These are phyloP conservation scores for Zygoascus bituminiphila DNA, from an alignment of 805 yeast genomes.

Conservation along the genomic window DNA sequence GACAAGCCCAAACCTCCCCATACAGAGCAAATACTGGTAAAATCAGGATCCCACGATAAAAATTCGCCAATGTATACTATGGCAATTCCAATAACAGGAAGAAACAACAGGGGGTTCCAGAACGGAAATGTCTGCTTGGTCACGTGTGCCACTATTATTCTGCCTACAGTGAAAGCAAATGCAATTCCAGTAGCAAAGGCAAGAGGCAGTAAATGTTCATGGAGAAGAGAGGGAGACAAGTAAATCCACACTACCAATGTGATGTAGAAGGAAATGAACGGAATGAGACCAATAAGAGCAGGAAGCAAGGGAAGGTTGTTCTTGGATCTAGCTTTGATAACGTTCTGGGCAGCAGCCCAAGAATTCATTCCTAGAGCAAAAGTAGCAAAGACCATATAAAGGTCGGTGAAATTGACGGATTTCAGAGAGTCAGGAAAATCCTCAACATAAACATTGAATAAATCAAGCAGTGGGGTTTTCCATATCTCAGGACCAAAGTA, in stretches of 20 bases:
- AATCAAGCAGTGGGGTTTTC: constrained; percentile 37
- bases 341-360: constrained; percentile 59
- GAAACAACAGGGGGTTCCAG: constrained; percentile 50
- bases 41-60: constrained; percentile 29
- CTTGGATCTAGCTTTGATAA: constrained; percentile 35
- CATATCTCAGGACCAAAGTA: constrained; percentile 62
- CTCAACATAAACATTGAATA: constrained; percentile 16
- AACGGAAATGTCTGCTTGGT: constrained; percentile 72
- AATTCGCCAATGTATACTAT: constrained; percentile 20
- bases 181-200: constrained; percentile 62
- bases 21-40: constrained; percentile 42
- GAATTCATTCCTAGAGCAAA: constrained; percentile 60
- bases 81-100: constrained; percentile 36
- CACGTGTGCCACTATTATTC: constrained; percentile 80
- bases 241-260: constrained; percentile 38
- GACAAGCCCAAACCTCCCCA: constrained; percentile 70
- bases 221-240: constrained; percentile 39
- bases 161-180: constrained; percentile 81
- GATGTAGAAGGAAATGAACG: constrained; percentile 55
- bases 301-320: constrained; percentile 28
- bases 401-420: constrained; percentile 27
- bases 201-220: constrained; percentile 41
- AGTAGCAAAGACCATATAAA: constrained; percentile 45
- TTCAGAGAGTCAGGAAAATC: constrained; percentile 5
- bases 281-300: constrained; percentile 46